Evolutionary conservation across 768 basidiomycete genomes (phyloP).

Genomic region (Phaeotremella skinneri): DNA sequence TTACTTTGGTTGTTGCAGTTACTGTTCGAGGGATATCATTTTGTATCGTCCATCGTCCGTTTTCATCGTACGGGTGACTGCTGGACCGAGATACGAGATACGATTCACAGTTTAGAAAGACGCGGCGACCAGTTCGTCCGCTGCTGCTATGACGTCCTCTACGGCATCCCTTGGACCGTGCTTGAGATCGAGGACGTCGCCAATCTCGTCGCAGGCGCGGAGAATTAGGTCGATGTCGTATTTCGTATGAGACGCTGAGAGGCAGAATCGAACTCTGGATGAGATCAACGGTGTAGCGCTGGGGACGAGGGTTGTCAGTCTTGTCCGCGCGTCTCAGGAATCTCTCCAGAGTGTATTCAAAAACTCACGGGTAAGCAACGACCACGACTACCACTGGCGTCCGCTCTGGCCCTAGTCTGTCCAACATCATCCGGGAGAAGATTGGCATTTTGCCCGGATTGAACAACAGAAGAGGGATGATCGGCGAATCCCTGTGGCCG

Average conservation of each 20-base stretch:
- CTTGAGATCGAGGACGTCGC: slow-evolving; percentile 85
- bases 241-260: slow-evolving; percentile 94
- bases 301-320: background rate
- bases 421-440: slow-evolving; percentile 78
- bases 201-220: slow-evolving; percentile 85
- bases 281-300: slow-evolving; percentile 81
- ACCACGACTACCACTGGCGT: slow-evolving; percentile 86
- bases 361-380: slow-evolving; percentile 65
- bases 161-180: slow-evolving; percentile 64
- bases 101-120: slow-evolving; percentile 27
- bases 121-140: slow-evolving; percentile 67
- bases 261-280: slow-evolving; percentile 85
- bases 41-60: too few relatives aligned
- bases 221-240: slow-evolving; percentile 87
- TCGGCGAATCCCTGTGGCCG: slow-evolving; percentile 84
- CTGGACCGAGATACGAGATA: too few relatives aligned
- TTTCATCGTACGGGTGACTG: too few relatives aligned
- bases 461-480: slow-evolving; percentile 88
- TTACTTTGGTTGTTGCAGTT: too few relatives aligned
- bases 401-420: slow-evolving; percentile 56
- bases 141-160: slow-evolving; percentile 67
- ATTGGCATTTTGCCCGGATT: slow-evolving; percentile 89
- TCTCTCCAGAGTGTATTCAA: background rate
- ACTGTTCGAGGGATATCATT: too few relatives aligned
- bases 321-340: slow-evolving; percentile 1